Base-by-base conservation (phyloP, 2,329 filamentous ascomycete species). In the Ophiostoma ulmi region DNA sequence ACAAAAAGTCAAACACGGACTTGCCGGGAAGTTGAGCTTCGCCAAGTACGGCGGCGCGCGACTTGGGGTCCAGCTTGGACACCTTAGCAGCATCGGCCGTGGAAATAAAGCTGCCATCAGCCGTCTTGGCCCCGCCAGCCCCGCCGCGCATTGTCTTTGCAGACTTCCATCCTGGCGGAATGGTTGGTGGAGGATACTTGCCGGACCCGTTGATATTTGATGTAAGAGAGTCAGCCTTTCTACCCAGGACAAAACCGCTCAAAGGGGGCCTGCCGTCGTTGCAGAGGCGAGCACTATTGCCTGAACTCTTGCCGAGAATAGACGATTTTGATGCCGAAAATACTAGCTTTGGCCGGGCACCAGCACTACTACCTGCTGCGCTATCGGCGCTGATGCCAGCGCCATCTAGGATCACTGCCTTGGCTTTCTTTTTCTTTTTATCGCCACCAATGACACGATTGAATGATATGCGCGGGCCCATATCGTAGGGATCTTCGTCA, bases 1-100 rank as follows among this genome's bases (percentile, higher is more conserved):
- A 91, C 74, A 99, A 85, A 79, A 91, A 99, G 80, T 98, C 94
- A 78, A 98, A 99, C 2, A 99, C 89, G 0, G 95, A 98, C 81
- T 98, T 97, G 0, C 93, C 92, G 0, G 94, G 94, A 0, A 98
- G 82, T 48, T 88, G 86, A 55, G 87, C 84, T 80, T 97, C 94
- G 48, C 94, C 94, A 1, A 98, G 84, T 0, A 97, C 83, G 4
- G 88, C 88, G 14, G 93, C 94, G 73, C 95, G 88, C 61, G 90
- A 84, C 76, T 88, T 90, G 0, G 92, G 89, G 77, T 97, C 88
- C 10, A 97, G 84, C 0, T 84, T 87, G 0, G 92, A 95, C 1
- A 87, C 83, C 78, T 90, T 94, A 10, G 93, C 93, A 1, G 91
- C 91, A 72, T 95, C 91, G 52, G 91, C 84, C 1, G 90, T 87